phyloP scores from a whole-genome alignment of 768 basidiomycete genomes.

The Pulveroboletus sp. region DNA sequence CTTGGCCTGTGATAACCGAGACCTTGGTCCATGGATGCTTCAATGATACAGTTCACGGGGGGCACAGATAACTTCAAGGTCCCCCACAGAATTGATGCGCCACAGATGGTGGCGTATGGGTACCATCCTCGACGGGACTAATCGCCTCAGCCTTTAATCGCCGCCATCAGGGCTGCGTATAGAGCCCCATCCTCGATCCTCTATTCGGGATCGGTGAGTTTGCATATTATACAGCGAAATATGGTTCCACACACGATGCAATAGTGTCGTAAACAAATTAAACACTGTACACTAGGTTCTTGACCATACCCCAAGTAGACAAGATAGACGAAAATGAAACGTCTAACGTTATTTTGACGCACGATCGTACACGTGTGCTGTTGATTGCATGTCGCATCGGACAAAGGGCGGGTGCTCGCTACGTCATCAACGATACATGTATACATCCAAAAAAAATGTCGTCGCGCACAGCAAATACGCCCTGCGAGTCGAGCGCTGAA shows the following conservation, averaged over 20 bases:
- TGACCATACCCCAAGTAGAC: background rate
- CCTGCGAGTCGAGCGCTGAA: slow-evolving; percentile 1
- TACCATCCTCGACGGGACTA: too few relatives aligned
- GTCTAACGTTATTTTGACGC: background rate
- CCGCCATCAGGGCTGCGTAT: slow-evolving; percentile 61
- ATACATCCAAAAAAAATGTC: background rate
- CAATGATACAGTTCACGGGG: too few relatives aligned
- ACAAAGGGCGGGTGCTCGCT: background rate
- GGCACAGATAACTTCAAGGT: too few relatives aligned
- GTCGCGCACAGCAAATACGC: background rate
- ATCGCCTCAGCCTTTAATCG: slow-evolving; percentile 16
- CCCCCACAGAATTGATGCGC: too few relatives aligned
- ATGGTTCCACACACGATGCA: slow-evolving; percentile 49
- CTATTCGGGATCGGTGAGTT: slow-evolving; percentile 52
- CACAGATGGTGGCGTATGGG: too few relatives aligned
- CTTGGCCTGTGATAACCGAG: slow-evolving; percentile 64
- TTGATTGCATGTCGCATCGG: too few relatives aligned
- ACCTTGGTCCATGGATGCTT: slow-evolving; percentile 58
- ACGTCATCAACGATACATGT: too few relatives aligned
- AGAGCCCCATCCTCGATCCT: slow-evolving; percentile 57
- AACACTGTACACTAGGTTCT: too few relatives aligned
- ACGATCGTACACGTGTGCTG: too few relatives aligned
- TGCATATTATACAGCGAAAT: slow-evolving; percentile 55
- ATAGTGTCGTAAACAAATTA: slow-evolving; percentile 49
- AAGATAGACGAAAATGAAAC: background rate